Evolutionary conservation across 2,329 filamentous ascomycete genomes (phyloP).

Genomic region (Ceratocystis destructans): DNA sequence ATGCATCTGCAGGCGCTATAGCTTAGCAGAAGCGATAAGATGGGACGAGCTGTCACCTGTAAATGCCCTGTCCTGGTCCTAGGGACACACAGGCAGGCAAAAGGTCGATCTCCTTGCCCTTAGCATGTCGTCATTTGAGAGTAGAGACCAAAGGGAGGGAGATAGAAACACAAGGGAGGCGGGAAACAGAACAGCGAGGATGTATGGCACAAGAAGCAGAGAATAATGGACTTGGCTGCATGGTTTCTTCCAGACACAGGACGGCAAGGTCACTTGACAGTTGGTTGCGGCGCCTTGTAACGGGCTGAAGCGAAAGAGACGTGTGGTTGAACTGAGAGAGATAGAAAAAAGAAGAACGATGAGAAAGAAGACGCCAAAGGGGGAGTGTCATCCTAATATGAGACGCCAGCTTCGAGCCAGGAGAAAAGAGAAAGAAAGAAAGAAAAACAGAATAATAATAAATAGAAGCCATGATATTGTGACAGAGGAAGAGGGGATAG

Average conservation of each 20-base stretch:
- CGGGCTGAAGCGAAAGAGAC: background rate
- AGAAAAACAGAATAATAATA: background rate
- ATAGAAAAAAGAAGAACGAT: background rate
- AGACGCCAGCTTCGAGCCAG: background rate
- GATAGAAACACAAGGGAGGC: background rate
- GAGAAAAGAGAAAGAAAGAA: too few relatives aligned
- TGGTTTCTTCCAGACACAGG: background rate
- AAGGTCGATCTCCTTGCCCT: background rate
- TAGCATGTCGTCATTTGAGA: conserved; percentile 1
- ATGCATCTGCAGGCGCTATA: background rate
- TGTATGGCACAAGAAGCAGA: background rate
- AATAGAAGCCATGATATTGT: background rate
- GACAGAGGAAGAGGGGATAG: background rate
- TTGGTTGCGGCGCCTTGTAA: background rate
- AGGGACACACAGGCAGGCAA: background rate
- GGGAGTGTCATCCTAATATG: background rate
- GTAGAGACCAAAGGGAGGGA: background rate
- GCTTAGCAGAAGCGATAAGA: background rate
- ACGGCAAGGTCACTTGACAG: background rate
- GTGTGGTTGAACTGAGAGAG: background rate
- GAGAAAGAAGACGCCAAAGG: background rate
- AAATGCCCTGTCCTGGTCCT: background rate
- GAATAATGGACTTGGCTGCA: background rate
- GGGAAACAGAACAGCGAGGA: background rate
- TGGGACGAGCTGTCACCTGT: background rate